These are phyloP conservation scores for Fraxinus excelsior DNA, from an alignment of 257 asterid genomes.

Conservation along the genomic window DNA sequence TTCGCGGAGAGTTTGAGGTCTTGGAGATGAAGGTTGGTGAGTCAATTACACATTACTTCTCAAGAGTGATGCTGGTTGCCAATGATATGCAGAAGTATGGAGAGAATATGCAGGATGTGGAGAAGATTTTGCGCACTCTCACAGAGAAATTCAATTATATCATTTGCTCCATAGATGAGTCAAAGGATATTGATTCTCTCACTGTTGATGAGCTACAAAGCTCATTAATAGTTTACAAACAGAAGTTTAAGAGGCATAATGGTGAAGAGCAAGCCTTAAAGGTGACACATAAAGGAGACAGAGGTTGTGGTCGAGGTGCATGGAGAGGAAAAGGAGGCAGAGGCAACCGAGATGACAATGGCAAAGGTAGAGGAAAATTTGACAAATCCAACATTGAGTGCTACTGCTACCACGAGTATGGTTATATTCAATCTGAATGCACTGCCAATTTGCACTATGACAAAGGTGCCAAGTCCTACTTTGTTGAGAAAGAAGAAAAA, in stretches of 20 bases:
- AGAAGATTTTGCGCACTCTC: neutral
- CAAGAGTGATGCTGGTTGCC: conserved; percentile 13
- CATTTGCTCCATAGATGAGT: neutral
- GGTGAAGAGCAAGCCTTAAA: neutral
- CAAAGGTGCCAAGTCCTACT: neutral
- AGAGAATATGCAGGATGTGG: conserved; percentile 9
- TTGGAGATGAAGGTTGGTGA: conserved; percentile 15
- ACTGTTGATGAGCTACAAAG: neutral
- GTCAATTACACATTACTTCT: conserved; percentile 3
- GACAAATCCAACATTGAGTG: neutral
- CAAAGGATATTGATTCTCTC: neutral
- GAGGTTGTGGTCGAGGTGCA: neutral
- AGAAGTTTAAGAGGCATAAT: neutral
- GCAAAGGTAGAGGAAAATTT: neutral
- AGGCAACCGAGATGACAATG: neutral
- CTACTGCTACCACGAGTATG: neutral
- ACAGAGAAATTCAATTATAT: conserved; percentile 4
- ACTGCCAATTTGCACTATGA: neutral
- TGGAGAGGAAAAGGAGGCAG: conserved; percentile 1
- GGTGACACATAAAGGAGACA: neutral
- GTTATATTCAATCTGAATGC: neutral
- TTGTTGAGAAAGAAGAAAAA: neutral
- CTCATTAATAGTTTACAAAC: conserved; percentile 1
- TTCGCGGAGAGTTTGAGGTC: conserved; percentile 1
- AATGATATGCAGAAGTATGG: conserved; percentile 3